Conservation (phyloP, 116 monocot genomes). For the Phalaenopsis hybrid region DNA sequence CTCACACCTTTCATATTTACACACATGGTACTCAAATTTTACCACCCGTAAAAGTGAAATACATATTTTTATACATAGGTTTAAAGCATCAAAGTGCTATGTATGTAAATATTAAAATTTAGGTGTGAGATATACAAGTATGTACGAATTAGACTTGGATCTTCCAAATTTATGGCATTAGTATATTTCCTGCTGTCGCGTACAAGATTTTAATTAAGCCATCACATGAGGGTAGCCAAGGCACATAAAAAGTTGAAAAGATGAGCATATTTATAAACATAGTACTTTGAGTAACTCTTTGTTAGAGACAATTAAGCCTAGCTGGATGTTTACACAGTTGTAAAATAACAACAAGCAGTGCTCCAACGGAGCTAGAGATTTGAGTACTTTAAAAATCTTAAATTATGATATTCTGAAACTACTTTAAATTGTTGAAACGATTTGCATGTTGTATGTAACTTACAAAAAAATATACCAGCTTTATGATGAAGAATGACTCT, state of each 20-base stretch:
- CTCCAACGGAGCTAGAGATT: background rate
- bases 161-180: background rate
- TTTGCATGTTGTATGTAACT: background rate
- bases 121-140: too few species aligned
- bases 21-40: too few species aligned
- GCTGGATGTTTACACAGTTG: too few species aligned
- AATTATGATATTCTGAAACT: background rate
- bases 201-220: too few species aligned
- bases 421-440: background rate
- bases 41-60: too few species aligned
- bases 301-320: background rate
- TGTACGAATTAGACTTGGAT: background rate
- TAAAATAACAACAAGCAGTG: too few species aligned
- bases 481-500: slow-evolving; percentile 64
- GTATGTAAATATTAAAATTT: too few species aligned
- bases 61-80: too few species aligned
- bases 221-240: too few species aligned
- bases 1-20: too few species aligned
- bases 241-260: background rate
- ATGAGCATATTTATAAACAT: background rate
- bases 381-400: background rate
- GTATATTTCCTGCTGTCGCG: too few species aligned
- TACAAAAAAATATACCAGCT: slow-evolving; percentile 32
- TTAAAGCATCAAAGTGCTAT: too few species aligned
- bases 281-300: background rate